These are phyloP conservation scores for Aurinia saxatilis DNA, from an alignment of 345 rosid species.

Conservation along the genomic window DNA sequence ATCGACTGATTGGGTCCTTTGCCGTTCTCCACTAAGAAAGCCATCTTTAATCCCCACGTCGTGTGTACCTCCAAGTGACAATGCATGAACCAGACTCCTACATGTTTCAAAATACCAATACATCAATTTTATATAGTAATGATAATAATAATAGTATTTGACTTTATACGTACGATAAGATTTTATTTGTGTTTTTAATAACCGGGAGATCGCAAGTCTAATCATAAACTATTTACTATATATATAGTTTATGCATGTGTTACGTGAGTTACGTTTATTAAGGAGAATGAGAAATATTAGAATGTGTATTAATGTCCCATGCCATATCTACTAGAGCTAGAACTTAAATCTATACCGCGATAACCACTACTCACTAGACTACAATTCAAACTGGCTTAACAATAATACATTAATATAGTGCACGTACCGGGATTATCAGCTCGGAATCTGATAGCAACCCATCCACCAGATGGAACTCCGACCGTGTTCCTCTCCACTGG, in stretches of 20 bases:
- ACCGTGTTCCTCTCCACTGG: conserved; percentile 94
- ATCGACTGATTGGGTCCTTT: conserved; percentile 78
- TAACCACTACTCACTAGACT: background rate
- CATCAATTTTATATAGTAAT: background rate
- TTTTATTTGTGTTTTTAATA: background rate
- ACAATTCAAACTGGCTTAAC: no score
- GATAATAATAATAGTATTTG: background rate
- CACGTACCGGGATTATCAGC: conserved; percentile 87
- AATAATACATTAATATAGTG: background rate
- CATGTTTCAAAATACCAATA: background rate
- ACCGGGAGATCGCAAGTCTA: background rate
- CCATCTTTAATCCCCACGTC: conserved; percentile 99
- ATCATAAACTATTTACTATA: background rate
- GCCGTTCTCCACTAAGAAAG: conserved; percentile 90
- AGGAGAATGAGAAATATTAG: background rate
- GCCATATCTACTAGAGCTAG: background rate
- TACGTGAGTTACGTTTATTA: background rate
- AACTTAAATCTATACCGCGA: background rate
- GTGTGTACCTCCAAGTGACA: conserved; percentile 97
- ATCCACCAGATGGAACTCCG: conserved; percentile 91
- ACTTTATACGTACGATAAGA: background rate
- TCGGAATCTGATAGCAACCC: conserved; percentile 78
- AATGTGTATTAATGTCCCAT: no score
- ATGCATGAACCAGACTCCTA: conserved; percentile 98
- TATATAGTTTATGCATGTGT: background rate